These are phyloP conservation scores for Vanrija sp. DNA, from an alignment of 1,284 basidiomycete genomes.

Conservation along the genomic window DNA sequence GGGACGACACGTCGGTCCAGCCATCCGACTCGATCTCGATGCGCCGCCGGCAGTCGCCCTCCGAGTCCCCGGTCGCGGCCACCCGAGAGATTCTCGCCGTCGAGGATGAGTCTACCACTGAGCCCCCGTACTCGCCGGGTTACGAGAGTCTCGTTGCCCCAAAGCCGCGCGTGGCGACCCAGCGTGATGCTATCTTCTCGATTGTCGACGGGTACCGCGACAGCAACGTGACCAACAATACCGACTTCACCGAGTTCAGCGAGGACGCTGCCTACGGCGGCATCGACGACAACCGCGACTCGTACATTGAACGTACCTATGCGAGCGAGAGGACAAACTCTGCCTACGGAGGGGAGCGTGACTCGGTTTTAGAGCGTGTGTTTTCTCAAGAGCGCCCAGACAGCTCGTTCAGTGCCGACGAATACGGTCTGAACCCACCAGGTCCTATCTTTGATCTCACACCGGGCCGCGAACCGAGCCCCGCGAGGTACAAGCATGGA, in stretches of 20 bases:
- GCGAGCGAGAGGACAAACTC: slow-evolving; percentile 13
- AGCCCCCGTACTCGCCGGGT: neutral
- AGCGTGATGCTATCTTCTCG: slow-evolving; percentile 16
- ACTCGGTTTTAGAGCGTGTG: neutral
- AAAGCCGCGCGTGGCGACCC: slow-evolving; percentile 4
- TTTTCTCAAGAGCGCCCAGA: neutral
- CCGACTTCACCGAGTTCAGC: slow-evolving; percentile 1
- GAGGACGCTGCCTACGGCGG: slow-evolving; percentile 11
- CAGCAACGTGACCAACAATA: neutral
- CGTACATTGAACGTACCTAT: slow-evolving; percentile 12
- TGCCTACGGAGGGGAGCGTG: slow-evolving; percentile 4
- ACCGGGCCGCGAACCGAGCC: slow-evolving; percentile 58
- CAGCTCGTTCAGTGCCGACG: neutral
- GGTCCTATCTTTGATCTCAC: slow-evolving; percentile 51
- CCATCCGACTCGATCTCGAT: slow-evolving; percentile 15
- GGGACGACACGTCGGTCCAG: slow-evolving; percentile 10
- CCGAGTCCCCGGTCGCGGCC: slow-evolving; percentile 5
- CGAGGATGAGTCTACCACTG: neutral
- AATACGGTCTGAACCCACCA: slow-evolving; percentile 27
- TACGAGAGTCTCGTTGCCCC: slow-evolving; percentile 13
- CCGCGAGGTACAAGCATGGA: slow-evolving; percentile 74
- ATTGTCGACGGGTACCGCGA: slow-evolving; percentile 18
- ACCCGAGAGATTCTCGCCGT: neutral
- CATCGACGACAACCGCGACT: slow-evolving; percentile 6
- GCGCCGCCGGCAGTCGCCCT: slow-evolving; percentile 2